A percentile compares a stretch with the other conserved stretches of the same genome.
Conservation (phyloP, 306 rosid genomes). For the Fagus sylvatica region DNA sequence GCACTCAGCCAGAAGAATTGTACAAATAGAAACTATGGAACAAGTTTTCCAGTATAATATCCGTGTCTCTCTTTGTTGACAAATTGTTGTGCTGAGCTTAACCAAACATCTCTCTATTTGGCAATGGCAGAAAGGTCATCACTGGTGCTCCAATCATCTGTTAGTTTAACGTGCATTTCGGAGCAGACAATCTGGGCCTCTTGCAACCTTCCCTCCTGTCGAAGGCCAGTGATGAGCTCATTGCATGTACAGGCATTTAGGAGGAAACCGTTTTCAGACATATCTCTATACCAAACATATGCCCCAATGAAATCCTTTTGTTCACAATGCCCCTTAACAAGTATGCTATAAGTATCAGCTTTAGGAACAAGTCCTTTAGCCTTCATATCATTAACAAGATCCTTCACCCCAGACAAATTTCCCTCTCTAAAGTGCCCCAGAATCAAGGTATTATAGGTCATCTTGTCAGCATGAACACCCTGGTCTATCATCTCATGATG, state of each 20-base stretch:
- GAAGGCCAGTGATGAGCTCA: constrained; percentile 63
- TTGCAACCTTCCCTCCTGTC: constrained; percentile 48
- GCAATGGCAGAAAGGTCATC: constrained; percentile 23
- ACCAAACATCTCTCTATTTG: not conserved
- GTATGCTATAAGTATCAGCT: constrained; percentile 66
- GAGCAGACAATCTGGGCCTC: constrained; percentile 65
- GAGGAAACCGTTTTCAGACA: constrained; percentile 49
- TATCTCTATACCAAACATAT: constrained; percentile 68
- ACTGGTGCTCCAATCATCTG: constrained; percentile 23
- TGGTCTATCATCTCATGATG: constrained; percentile 52
- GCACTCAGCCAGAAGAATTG: not conserved
- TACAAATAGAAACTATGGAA: not conserved
- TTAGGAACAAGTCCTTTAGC: constrained; percentile 61
- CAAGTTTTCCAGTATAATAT: not conserved
- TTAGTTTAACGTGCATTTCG: constrained; percentile 49
- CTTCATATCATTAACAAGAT: constrained; percentile 66
- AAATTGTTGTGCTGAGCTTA: not conserved
- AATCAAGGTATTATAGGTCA: constrained; percentile 80
- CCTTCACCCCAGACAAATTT: constrained; percentile 49
- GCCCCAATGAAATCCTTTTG: constrained; percentile 62
- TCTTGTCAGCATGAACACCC: constrained; percentile 59
- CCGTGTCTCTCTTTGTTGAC: not conserved
- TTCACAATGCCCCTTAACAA: constrained; percentile 73
- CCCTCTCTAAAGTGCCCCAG: constrained; percentile 54
- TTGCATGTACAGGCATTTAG: constrained; percentile 33